These are phyloP conservation scores for Lolium perenne DNA, from an alignment of 176 grass and related monocot species.

Conservation along the genomic window DNA sequence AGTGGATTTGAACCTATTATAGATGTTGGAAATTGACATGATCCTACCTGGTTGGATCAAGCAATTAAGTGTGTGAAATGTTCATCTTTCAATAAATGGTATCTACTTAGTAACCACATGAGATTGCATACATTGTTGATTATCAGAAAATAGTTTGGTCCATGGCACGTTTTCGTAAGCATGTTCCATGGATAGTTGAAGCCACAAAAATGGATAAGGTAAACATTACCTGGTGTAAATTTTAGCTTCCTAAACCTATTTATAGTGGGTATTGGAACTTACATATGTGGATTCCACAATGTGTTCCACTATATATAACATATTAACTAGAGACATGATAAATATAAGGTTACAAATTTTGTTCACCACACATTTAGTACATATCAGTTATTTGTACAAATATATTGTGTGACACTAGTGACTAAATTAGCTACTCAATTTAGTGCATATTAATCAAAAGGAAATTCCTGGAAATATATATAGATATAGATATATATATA, in stretches of 20 bases:
- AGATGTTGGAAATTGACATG: neutral
- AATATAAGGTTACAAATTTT: neutral
- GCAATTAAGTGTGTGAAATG: neutral
- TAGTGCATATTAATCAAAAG: too few species aligned
- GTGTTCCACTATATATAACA: neutral
- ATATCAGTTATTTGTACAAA: neutral
- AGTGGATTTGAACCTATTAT: neutral
- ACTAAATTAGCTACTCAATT: neutral
- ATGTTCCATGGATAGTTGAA: neutral
- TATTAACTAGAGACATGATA: neutral
- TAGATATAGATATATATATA: too few species aligned
- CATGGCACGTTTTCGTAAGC: neutral
- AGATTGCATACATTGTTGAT: neutral
- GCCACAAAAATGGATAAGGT: neutral
- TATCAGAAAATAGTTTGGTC: neutral
- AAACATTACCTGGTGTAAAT: neutral
- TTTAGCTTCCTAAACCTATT: neutral
- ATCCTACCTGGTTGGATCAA: neutral
- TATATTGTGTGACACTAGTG: neutral
- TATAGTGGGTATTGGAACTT: neutral
- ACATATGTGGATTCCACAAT: neutral
- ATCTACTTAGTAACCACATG: too few species aligned
- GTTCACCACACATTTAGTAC: neutral
- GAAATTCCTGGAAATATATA: too few species aligned
- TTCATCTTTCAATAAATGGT: neutral